These are phyloP conservation scores for Aspergillus novofumigatus DNA, from an alignment of 2,329 filamentous ascomycete species.

Conservation along the genomic window DNA sequence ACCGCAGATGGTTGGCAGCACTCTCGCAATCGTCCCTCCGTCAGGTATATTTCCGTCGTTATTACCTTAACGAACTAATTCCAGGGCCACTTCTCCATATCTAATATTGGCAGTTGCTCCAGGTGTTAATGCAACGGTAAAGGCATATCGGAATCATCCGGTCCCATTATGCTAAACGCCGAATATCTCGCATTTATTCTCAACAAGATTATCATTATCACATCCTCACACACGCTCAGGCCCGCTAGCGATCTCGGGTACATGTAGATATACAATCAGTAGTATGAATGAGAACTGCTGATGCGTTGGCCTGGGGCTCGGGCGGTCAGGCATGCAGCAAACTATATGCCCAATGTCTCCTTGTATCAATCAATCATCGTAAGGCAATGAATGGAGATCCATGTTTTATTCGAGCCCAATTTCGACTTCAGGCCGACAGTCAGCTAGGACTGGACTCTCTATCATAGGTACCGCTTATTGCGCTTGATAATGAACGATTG, in stretches of 20 bases:
- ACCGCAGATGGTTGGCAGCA: too few relatives aligned
- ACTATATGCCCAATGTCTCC: constrained; percentile 26
- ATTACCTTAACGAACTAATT: not conserved
- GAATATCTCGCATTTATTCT: not conserved
- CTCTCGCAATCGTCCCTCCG: not conserved
- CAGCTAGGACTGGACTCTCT: not conserved
- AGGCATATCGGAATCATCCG: not conserved
- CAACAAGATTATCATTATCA: not conserved
- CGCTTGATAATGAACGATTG: not conserved
- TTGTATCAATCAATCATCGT: constrained; percentile 10
- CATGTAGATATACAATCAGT: not conserved
- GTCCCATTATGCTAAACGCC: not conserved
- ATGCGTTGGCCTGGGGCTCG: constrained; percentile 17
- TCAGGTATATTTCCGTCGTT: not conserved
- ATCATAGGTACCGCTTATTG: not conserved
- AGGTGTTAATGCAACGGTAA: not conserved
- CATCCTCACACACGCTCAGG: not conserved
- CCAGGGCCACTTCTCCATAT: not conserved
- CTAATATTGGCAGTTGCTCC: not conserved
- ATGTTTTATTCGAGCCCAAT: constrained; percentile 11
- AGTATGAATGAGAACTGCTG: constrained; percentile 4
- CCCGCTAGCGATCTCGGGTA: not conserved
- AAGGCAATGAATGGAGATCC: constrained; percentile 12
- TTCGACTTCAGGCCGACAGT: constrained; percentile 15
- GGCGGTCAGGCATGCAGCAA: constrained; percentile 23